phyloP scores from a whole-genome alignment of 177 flowering plant species.

The Tripterygium wilfordii region DNA sequence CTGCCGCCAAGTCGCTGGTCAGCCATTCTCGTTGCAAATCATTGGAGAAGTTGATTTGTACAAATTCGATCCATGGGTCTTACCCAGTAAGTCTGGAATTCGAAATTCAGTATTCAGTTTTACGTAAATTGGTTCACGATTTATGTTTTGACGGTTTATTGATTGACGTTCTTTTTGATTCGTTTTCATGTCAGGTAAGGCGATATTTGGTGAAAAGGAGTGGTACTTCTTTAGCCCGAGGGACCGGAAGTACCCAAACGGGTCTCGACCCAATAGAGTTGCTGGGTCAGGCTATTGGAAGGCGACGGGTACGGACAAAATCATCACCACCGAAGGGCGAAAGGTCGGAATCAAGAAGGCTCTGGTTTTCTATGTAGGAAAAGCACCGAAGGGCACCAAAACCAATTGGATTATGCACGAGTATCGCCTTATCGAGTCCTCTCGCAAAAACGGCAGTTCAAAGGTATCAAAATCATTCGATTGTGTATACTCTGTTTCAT shows the following conservation, averaged over 20 bases:
- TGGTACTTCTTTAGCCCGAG: constrained; percentile 86
- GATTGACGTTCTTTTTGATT: no score
- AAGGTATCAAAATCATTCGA: constrained; percentile 22
- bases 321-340: constrained; percentile 44
- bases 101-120: not conserved
- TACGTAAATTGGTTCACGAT: no score
- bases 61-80: constrained; percentile 76
- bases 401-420: constrained; percentile 94
- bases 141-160: no score
- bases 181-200: constrained; percentile 31
- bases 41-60: constrained; percentile 73
- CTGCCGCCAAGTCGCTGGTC: constrained; percentile 58
- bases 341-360: constrained; percentile 81
- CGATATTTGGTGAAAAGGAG: constrained; percentile 74
- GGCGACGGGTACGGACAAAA: constrained; percentile 79
- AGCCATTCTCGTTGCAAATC: constrained; percentile 39
- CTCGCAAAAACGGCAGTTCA: constrained; percentile 40
- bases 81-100: constrained; percentile 49
- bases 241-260: constrained; percentile 77
- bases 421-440: constrained; percentile 47
- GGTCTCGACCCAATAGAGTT: constrained; percentile 70
- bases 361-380: constrained; percentile 68
- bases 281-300: constrained; percentile 88
- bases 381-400: constrained; percentile 77
- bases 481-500: not conserved